Conservation (phyloP, 106 monocot genomes). For the Dendrobium chrysotoxum region DNA sequence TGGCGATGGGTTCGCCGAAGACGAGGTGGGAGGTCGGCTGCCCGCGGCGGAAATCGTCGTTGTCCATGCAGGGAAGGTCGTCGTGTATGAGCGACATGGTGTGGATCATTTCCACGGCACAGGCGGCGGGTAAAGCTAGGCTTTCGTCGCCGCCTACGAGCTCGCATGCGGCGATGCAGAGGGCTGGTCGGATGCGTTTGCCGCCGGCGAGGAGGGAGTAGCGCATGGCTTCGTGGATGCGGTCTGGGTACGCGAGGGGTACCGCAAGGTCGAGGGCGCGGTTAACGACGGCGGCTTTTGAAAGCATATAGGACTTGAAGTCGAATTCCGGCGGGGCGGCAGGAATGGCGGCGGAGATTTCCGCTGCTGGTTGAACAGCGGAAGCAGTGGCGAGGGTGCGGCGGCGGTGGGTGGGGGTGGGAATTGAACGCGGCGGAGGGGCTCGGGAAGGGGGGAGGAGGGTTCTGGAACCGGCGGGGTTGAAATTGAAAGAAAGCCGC, state of each 20-base stretch:
- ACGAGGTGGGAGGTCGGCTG: constrained; percentile 43
- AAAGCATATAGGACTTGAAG: constrained; percentile 47
- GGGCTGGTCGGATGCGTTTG: constrained; percentile 58
- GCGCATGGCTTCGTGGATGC: constrained; percentile 63
- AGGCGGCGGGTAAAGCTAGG: constrained; percentile 37
- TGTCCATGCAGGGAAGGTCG: constrained; percentile 76
- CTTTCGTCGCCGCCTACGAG: constrained; percentile 31
- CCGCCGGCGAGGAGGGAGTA: constrained; percentile 65
- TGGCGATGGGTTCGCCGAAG: constrained; percentile 54
- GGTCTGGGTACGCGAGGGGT: constrained; percentile 22
- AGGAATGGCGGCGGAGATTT: not conserved
- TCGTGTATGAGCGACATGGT: constrained; percentile 75
- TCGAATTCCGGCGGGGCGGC: constrained; percentile 24
- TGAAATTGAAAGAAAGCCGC: not conserved
- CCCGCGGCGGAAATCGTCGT: constrained; percentile 67
- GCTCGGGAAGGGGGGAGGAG: not conserved
- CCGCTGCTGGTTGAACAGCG: not conserved
- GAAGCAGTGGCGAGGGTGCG: not conserved
- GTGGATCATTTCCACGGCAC: constrained; percentile 66
- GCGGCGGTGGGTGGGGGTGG: not conserved
- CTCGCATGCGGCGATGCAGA: constrained; percentile 55
- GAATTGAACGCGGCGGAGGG: not conserved
- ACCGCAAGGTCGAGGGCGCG: constrained; percentile 35
- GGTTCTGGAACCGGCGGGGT: not conserved
- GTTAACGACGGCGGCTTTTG: constrained; percentile 37